A percentile compares a stretch with the other conserved stretches of the same genome.
Conservation (phyloP, 73 alveolate species). For the Paramecium sexaurelia region DNA sequence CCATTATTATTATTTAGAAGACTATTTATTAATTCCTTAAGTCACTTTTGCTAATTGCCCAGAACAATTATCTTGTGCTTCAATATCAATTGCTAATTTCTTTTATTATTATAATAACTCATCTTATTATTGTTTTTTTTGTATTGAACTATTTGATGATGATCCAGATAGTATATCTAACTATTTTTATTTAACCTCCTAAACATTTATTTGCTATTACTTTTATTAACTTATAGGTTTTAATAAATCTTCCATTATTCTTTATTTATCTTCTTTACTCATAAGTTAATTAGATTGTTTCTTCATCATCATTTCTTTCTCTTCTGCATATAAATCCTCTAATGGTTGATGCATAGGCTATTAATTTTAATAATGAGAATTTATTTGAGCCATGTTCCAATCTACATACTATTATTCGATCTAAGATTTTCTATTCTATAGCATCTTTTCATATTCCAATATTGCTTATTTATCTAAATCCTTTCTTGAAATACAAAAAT, state of each 20-base stretch:
- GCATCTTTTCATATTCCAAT: slow-evolving; percentile 6
- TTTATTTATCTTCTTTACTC: slow-evolving; percentile 30
- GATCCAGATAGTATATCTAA: neutral
- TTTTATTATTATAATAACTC: neutral
- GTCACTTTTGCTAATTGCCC: neutral
- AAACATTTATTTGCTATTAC: neutral
- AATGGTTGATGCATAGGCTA: neutral
- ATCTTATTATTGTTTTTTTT: neutral
- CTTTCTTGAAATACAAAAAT: slow-evolving; percentile 44
- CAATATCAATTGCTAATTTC: slow-evolving; percentile 49
- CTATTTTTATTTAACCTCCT: slow-evolving; percentile 23
- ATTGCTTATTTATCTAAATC: slow-evolving; percentile 24
- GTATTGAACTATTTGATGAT: neutral
- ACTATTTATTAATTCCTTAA: neutral
- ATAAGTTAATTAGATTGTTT: neutral
- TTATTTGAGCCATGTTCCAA: neutral
- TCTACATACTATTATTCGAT: neutral
- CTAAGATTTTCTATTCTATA: neutral
- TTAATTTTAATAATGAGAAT: neutral
- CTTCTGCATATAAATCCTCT: slow-evolving; percentile 1
- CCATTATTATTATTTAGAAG: neutral
- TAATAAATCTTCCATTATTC: slow-evolving; percentile 26
- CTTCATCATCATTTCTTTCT: slow-evolving; percentile 45
- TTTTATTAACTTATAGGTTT: slow-evolving; percentile 30
- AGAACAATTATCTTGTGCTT: neutral